Evolutionary conservation across 306 rosid genomes (phyloP).

Genomic region (Adenanthera pavonina): DNA sequence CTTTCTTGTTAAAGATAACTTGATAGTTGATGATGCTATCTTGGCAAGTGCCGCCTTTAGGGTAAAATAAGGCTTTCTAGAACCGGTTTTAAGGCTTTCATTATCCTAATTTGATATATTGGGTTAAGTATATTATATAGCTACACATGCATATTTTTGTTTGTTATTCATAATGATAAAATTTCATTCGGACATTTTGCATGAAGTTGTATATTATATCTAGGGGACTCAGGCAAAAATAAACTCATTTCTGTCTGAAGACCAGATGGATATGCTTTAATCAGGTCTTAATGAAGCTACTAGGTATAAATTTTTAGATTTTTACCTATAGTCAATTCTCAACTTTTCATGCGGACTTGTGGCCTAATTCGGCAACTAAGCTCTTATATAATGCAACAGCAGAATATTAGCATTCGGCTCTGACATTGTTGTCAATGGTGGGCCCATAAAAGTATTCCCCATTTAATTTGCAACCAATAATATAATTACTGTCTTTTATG

Average conservation of each 20-base stretch:
- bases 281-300: background rate
- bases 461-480: background rate
- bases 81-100: background rate
- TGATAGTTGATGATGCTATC: background rate
- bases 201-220: background rate
- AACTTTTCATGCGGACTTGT: background rate
- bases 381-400: background rate
- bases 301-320: background rate
- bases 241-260: background rate
- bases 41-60: slow-evolving; percentile 3
- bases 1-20: background rate
- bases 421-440: background rate
- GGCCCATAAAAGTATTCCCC: background rate
- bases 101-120: background rate
- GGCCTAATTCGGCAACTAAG: background rate
- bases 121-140: background rate
- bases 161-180: background rate
- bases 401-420: background rate
- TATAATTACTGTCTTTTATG: background rate
- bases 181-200: slow-evolving; percentile 1
- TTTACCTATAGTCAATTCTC: background rate
- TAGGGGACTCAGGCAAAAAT: background rate
- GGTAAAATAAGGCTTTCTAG: background rate
- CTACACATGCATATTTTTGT: background rate
- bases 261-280: background rate